Percentiles rank a stretch among this genome's conserved stretches.
Evolutionary conservation across 2,329 filamentous ascomycete species (phyloP).

Genomic region (Fusarium euwallaceae): DNA sequence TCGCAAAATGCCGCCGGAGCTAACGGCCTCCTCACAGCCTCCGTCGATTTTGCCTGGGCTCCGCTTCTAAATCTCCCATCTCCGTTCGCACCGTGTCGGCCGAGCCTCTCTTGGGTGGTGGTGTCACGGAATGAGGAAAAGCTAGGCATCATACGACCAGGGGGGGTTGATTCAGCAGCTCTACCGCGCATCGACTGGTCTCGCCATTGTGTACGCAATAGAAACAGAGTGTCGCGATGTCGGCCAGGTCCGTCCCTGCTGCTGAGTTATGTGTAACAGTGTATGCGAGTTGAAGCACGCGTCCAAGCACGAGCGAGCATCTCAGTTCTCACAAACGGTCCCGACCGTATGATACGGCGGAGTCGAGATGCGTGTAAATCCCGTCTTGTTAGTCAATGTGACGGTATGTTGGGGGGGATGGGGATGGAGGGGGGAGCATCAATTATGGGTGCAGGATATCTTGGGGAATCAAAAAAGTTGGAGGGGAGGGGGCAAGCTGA

Average conservation of each 20-base stretch:
- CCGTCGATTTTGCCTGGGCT: background rate
- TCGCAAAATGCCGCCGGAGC: slow-evolving; percentile 7
- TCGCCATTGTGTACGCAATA: slow-evolving; percentile 3
- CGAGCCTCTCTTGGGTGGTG: background rate
- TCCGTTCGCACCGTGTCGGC: slow-evolving; percentile 6
- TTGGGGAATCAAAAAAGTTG: background rate
- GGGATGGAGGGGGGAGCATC: too few species aligned
- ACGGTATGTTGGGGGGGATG: background rate
- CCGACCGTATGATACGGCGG: slow-evolving; percentile 5
- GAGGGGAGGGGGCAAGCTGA: slow-evolving; percentile 6
- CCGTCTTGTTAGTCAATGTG: slow-evolving; percentile 4
- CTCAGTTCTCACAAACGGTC: slow-evolving; percentile 1
- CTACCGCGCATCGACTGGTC: slow-evolving; percentile 2
- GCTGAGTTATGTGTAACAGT: background rate
- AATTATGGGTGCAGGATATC: background rate
- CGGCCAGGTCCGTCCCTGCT: slow-evolving; percentile 21
- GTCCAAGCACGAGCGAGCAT: background rate
- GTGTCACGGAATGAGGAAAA: background rate
- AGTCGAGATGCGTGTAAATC: background rate
- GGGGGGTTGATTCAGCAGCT: slow-evolving; percentile 16
- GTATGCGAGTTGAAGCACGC: background rate
- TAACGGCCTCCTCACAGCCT: background rate
- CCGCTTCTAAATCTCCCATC: slow-evolving; percentile 1
- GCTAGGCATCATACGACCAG: slow-evolving; percentile 20
- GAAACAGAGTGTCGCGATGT: slow-evolving; percentile 9